phyloP scores from a whole-genome alignment of 176 grass and related monocot genomes.

The Bolboschoenus planiculmis region DNA sequence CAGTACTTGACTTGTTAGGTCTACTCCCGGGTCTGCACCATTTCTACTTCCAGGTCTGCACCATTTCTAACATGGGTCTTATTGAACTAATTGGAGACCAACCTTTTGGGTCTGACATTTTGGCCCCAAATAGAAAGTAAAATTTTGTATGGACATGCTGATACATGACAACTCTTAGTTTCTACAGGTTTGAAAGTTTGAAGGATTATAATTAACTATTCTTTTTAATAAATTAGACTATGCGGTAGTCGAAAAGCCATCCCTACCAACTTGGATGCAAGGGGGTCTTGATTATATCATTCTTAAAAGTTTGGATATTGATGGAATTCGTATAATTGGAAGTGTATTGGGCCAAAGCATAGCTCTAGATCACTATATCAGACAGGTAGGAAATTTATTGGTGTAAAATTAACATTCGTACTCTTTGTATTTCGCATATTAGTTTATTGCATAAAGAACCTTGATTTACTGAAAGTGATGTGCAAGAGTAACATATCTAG shows the following conservation, averaged over 20 bases:
- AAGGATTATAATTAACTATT: constrained; percentile 6
- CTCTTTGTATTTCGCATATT: not conserved
- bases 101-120: not conserved
- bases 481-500: constrained; percentile 13
- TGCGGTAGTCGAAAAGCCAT: constrained; percentile 79
- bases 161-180: not conserved
- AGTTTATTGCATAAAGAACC: not conserved
- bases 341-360: constrained; percentile 95
- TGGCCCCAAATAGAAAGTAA: not conserved
- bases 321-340: constrained; percentile 74
- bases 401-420: not conserved
- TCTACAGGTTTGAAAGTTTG: not conserved
- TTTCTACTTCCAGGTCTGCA: too few species aligned
- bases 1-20: not conserved
- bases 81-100: not conserved
- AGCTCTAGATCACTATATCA: constrained; percentile 87
- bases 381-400: constrained; percentile 45
- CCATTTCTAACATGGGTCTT: not conserved
- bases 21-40: too few species aligned
- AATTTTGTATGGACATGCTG: not conserved
- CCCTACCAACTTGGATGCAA: constrained; percentile 75
- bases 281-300: constrained; percentile 79
- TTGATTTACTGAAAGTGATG: not conserved
- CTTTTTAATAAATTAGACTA: constrained; percentile 52
- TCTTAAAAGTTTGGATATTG: constrained; percentile 83